Base-by-base conservation (phyloP, 306 rosid genomes). In the Rosa persica region DNA sequence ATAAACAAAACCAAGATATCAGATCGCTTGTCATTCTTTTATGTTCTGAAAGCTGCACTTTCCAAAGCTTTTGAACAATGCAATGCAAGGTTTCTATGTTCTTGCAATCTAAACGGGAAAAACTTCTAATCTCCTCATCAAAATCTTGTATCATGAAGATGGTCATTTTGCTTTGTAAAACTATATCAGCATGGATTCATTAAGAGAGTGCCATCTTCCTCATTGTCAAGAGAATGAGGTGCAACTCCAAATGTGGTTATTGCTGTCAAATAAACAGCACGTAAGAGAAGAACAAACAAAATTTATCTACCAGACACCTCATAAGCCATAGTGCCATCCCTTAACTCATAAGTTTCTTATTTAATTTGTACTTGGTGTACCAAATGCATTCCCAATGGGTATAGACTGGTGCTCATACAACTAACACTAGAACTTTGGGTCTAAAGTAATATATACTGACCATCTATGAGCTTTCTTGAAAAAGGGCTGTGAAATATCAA, bases 391-490 rank as follows among this genome's bases (percentile, higher is more conserved):
- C 15, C 34, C 11, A 22, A 57, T 57, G 34, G 62, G 64, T 22
- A 57, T 22, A 57, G 2, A 57, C 34, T 3, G 23, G 64, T 57
- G 34, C 34, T 57, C 64, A 22, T 57, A 57, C 67, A 75, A 61
- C 70, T 48, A 74, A 64, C 9, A 46, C 72, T 27, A 72, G 61
- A 82, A 76, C 25, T 57, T 25, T 23, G 79, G 78, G 40, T 66
- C 54, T 52, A 47, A 82, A 52, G 47, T 17, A 8, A 36, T 44
- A 66, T 69, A 62, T 67, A 87, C 97, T 77, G 74, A 94, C 98
- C 98, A 94, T 92, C 97, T 89, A 86, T 92, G 98, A 2, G 97
- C 97, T 84, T 77, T 92, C 91, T 76, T 88, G 44, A 87, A 91
- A 84, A 88, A 80, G 12, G 97, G 97, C 19, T 79, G 87, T 74